phyloP scores from a whole-genome alignment of 2,329 filamentous ascomycete species.

The Phoma sp. region DNA sequence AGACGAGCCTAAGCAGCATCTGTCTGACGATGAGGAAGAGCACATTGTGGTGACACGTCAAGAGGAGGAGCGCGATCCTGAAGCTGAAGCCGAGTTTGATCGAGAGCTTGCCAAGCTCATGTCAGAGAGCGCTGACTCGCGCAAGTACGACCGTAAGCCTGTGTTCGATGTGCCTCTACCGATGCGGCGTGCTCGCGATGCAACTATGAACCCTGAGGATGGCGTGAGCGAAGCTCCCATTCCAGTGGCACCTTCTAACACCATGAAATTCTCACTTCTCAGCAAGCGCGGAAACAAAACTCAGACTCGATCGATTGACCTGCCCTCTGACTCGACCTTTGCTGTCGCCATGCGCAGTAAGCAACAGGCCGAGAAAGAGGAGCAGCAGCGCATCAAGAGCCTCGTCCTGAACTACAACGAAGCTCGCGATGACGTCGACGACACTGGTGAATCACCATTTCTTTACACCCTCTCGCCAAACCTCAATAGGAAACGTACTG shows the following conservation, averaged over 20 bases:
- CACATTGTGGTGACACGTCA: conserved; percentile 89
- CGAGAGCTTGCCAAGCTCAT: conserved; percentile 98
- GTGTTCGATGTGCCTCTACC: conserved; percentile 98
- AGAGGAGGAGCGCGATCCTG: conserved; percentile 88
- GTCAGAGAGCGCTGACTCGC: conserved; percentile 93
- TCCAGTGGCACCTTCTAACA: conserved; percentile 54
- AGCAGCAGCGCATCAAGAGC: conserved; percentile 98
- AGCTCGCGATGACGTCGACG: conserved; percentile 77
- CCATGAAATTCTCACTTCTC: conserved; percentile 96
- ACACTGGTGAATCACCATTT: conserved; percentile 68
- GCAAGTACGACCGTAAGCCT: conserved; percentile 93
- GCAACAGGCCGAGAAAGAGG: conserved; percentile 91
- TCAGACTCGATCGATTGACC: conserved; percentile 89
- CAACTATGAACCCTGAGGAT: conserved; percentile 49
- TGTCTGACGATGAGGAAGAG: conserved; percentile 78
- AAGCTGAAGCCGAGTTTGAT: conserved; percentile 96
- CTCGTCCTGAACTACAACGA: conserved; percentile 91
- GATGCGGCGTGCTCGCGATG: conserved; percentile 74
- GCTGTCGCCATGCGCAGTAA: conserved; percentile 95
- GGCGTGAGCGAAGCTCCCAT: conserved; percentile 48
- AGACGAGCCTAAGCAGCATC: conserved; percentile 57
- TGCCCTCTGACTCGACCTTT: conserved; percentile 90
- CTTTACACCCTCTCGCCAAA: conserved; percentile 52
- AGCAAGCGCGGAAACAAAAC: conserved; percentile 96
- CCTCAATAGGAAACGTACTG: conserved; percentile 56